phyloP scores from a whole-genome alignment of 257 asterid genomes.

The Solanum pimpinellifolium region DNA sequence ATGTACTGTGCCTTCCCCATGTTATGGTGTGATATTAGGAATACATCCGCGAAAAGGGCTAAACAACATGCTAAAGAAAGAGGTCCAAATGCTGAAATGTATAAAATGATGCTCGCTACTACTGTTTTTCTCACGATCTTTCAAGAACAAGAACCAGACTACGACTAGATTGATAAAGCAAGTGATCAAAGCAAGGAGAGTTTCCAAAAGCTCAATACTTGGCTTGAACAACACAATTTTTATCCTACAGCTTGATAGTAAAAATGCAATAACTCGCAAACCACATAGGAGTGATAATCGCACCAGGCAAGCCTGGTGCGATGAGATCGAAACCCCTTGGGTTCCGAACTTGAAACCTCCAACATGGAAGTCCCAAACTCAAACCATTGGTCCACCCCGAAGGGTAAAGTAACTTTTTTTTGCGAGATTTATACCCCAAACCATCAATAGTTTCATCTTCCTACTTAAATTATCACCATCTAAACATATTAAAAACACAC shows the following conservation, averaged over 20 bases:
- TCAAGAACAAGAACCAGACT: not conserved
- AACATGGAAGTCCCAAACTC: no score
- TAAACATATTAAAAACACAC: not conserved
- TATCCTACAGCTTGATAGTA: not conserved
- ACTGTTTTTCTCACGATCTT: not conserved
- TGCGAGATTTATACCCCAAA: not conserved
- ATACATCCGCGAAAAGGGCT: not conserved
- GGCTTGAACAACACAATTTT: not conserved
- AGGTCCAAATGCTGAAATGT: not conserved
- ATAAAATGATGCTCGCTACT: not conserved
- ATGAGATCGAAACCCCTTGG: no score
- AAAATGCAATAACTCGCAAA: no score
- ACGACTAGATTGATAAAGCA: not conserved
- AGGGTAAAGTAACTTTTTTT: not conserved
- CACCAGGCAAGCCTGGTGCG: no score
- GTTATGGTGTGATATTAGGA: not conserved
- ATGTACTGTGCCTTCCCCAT: not conserved
- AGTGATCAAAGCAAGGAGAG: not conserved
- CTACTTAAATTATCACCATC: not conserved
- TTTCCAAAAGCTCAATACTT: not conserved
- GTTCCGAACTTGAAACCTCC: no score
- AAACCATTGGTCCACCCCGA: no score
- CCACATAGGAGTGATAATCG: rapidly evolving
- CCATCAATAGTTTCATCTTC: not conserved
- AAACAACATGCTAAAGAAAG: not conserved